A percentile compares a stretch with the other conserved stretches of the same genome.
These are phyloP conservation scores for Xylaria cubensis DNA, from an alignment of 495 filamentous ascomycete species.

Conservation along the genomic window DNA sequence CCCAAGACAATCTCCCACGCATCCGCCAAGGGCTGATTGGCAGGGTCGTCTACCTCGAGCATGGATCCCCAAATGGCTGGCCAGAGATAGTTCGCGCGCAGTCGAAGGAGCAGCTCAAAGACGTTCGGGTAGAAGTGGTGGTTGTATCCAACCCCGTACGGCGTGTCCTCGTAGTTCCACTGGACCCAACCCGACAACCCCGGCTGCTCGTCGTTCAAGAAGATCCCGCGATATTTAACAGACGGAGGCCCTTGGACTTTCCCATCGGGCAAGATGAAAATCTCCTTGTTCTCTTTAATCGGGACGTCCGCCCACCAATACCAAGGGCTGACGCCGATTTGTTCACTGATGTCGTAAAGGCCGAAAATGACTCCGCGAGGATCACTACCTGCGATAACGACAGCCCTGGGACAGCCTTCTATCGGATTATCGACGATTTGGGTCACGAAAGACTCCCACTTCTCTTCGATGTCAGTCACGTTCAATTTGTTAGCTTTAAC, in stretches of 20 bases:
- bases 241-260: slow-evolving; percentile 68
- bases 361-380: slow-evolving; percentile 75
- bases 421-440: slow-evolving; percentile 65
- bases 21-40: slow-evolving; percentile 71
- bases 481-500: slow-evolving; percentile 62
- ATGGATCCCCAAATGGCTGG: slow-evolving; percentile 73
- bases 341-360: slow-evolving; percentile 75
- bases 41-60: slow-evolving; percentile 73
- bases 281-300: slow-evolving; percentile 55
- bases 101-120: slow-evolving; percentile 73
- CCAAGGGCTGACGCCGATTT: slow-evolving; percentile 80
- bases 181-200: slow-evolving; percentile 73
- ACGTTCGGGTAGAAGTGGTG: slow-evolving; percentile 71
- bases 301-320: slow-evolving; percentile 78
- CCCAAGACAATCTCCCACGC: slow-evolving; percentile 76
- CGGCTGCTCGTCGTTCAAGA: slow-evolving; percentile 81
- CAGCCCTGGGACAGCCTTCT: slow-evolving; percentile 60
- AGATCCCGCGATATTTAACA: slow-evolving; percentile 79
- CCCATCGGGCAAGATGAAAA: slow-evolving; percentile 56
- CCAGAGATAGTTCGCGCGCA: slow-evolving; percentile 79
- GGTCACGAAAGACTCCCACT: slow-evolving; percentile 75
- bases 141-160: slow-evolving; percentile 66
- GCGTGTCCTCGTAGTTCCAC: slow-evolving; percentile 48
- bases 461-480: slow-evolving; percentile 58
- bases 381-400: slow-evolving; percentile 75